phyloP scores from a whole-genome alignment of 2,329 filamentous ascomycete species.

The Cercospora sojina region DNA sequence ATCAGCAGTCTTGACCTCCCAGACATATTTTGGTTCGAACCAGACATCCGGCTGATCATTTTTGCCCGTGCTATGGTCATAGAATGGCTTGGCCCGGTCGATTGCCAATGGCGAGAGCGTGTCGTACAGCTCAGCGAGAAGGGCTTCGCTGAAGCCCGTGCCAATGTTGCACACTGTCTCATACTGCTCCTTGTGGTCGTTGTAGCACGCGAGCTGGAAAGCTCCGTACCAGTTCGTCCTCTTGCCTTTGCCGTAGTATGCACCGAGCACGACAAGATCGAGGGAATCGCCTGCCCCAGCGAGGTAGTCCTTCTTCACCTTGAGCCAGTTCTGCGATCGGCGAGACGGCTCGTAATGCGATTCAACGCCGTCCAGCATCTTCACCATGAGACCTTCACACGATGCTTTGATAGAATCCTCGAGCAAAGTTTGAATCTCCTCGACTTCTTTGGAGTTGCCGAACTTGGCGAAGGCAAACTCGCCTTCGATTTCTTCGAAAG shows the following conservation, averaged over 20 bases:
- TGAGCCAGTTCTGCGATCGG: slow-evolving; percentile 96
- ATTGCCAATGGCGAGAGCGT: slow-evolving; percentile 76
- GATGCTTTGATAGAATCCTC: slow-evolving; percentile 95
- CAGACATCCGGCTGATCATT: slow-evolving; percentile 98
- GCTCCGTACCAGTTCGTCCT: slow-evolving; percentile 94
- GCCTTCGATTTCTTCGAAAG: slow-evolving; percentile 77
- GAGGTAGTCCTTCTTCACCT: slow-evolving; percentile 98
- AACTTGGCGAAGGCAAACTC: slow-evolving; percentile 88
- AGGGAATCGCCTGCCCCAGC: slow-evolving; percentile 91
- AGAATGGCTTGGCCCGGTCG: slow-evolving; percentile 90
- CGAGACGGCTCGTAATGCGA: slow-evolving; percentile 96
- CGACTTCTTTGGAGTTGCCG: slow-evolving; percentile 83
- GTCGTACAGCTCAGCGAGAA: slow-evolving; percentile 81
- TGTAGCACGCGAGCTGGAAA: slow-evolving; percentile 93
- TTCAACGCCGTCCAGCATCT: slow-evolving; percentile 93
- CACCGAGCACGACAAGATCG: slow-evolving; percentile 91
- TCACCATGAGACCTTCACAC: slow-evolving; percentile 98
- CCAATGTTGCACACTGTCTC: slow-evolving; percentile 98
- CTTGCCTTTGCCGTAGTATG: slow-evolving; percentile 92
- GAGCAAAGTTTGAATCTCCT: slow-evolving; percentile 87
- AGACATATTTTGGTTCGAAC: slow-evolving; percentile 93
- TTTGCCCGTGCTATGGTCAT: slow-evolving; percentile 75
- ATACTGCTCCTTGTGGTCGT: slow-evolving; percentile 73
- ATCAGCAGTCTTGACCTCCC: slow-evolving; percentile 97
- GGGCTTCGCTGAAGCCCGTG: slow-evolving; percentile 92